Conservation (phyloP, 768 basidiomycete species). For the Rhodotorula diobovata region DNA sequence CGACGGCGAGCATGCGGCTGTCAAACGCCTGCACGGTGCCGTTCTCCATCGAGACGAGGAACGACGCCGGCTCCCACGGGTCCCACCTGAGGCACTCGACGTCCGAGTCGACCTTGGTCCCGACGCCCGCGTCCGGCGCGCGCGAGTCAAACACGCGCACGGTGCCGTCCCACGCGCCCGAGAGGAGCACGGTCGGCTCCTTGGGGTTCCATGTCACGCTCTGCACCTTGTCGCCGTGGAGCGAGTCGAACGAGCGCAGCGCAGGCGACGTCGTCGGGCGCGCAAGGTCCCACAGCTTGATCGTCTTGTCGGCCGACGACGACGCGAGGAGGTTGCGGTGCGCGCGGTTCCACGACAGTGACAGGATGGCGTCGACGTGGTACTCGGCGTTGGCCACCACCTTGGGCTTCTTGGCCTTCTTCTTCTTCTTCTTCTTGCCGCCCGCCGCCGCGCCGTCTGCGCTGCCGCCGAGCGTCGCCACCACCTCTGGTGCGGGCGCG, state of each 20-base stretch:
- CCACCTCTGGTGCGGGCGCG: constrained; percentile 35
- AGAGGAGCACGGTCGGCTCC: constrained; percentile 82
- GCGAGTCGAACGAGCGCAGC: constrained; percentile 67
- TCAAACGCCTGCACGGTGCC: constrained; percentile 91
- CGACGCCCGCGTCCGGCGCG: constrained; percentile 62
- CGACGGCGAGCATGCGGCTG: constrained; percentile 56
- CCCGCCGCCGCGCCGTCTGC: background rate
- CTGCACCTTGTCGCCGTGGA: constrained; percentile 82
- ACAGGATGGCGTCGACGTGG: constrained; percentile 92
- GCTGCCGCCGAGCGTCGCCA: constrained; percentile 28
- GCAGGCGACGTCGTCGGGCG: constrained; percentile 60
- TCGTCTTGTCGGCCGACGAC: constrained; percentile 87
- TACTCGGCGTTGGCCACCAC: constrained; percentile 55
- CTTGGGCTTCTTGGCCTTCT: constrained; percentile 74
- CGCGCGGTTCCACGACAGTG: constrained; percentile 82
- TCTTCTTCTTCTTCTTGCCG: constrained; percentile 79
- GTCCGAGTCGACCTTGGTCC: constrained; percentile 80
- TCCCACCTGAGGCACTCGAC: constrained; percentile 95
- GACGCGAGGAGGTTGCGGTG: constrained; percentile 89
- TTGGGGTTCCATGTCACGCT: constrained; percentile 89
- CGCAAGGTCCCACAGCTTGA: constrained; percentile 94
- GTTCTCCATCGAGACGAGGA: constrained; percentile 86
- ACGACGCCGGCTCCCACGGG: constrained; percentile 67
- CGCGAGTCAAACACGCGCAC: constrained; percentile 92
- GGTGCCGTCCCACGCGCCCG: constrained; percentile 89